phyloP scores from a whole-genome alignment of 768 basidiomycete genomes.

The Tephrocybe sp. region DNA sequence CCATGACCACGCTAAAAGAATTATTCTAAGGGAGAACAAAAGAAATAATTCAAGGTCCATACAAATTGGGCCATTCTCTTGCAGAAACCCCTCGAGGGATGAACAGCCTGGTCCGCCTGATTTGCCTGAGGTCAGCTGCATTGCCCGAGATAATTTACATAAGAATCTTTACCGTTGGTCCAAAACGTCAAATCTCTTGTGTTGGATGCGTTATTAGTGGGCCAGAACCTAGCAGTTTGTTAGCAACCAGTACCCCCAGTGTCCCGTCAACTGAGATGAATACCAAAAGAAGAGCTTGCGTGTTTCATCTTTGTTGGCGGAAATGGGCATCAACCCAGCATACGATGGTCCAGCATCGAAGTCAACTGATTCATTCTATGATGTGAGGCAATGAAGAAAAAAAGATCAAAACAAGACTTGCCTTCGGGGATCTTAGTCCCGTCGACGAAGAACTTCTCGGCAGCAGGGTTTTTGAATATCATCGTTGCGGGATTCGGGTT shows the following conservation, averaged over 20 bases:
- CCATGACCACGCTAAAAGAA: conserved; percentile 47
- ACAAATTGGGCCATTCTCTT: conserved; percentile 66
- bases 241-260: neutral
- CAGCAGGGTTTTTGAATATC: conserved; percentile 63
- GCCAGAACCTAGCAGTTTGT: conserved; percentile 63
- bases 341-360: conserved; percentile 73
- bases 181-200: conserved; percentile 66
- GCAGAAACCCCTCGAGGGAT: conserved; percentile 62
- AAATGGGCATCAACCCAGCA: conserved; percentile 69
- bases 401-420: conserved; percentile 19
- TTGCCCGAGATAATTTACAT: neutral
- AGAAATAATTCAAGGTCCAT: conserved; percentile 23
- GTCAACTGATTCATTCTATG: conserved; percentile 39
- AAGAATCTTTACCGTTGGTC: conserved; percentile 39
- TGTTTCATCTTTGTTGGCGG: conserved; percentile 53
- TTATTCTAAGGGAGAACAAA: neutral
- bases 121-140: conserved; percentile 30
- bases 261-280: too few species aligned
- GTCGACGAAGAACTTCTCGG: conserved; percentile 49
- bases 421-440: conserved; percentile 47
- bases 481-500: conserved; percentile 35
- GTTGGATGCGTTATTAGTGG: conserved; percentile 58
- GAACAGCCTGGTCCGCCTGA: conserved; percentile 71
- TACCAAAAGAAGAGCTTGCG: conserved; percentile 56
- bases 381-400: neutral